phyloP scores from a whole-genome alignment of 2,329 filamentous ascomycete species.

The Botrytis hyacinthi region DNA sequence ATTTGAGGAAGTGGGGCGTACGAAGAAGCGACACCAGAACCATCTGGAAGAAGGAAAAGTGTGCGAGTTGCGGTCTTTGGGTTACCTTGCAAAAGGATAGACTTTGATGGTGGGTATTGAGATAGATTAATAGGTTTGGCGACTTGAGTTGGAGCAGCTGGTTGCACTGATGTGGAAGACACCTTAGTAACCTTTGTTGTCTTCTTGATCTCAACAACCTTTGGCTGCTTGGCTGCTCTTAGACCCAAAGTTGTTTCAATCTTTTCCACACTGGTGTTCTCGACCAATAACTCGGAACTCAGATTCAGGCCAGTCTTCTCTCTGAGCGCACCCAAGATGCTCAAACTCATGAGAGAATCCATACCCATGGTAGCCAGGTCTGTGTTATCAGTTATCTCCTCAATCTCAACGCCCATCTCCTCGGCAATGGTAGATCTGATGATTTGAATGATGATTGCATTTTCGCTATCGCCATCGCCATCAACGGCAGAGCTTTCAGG shows the following conservation, averaged over 20 bases:
- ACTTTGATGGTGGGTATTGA: slow-evolving; percentile 29
- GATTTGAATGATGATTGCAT: slow-evolving; percentile 18
- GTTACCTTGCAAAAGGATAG: slow-evolving; percentile 47
- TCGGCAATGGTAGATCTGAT: slow-evolving; percentile 27
- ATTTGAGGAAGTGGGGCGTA: slow-evolving; percentile 39
- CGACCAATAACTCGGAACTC: slow-evolving; percentile 42
- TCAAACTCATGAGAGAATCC: slow-evolving; percentile 22
- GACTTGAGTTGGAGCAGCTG: slow-evolving; percentile 8
- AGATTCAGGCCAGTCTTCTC: slow-evolving; percentile 30
- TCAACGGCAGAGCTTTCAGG: not conserved
- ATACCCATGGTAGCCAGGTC: slow-evolving; percentile 22
- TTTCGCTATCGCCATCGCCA: not conserved
- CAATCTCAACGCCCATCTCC: slow-evolving; percentile 20
- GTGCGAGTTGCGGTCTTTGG: slow-evolving; percentile 45
- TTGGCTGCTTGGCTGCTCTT: slow-evolving; percentile 19
- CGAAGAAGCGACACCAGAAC: slow-evolving; percentile 43
- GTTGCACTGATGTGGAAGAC: not conserved
- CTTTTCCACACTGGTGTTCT: slow-evolving; percentile 30
- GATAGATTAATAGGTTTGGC: slow-evolving; percentile 10
- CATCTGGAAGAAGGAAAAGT: slow-evolving; percentile 49
- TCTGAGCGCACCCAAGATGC: slow-evolving; percentile 17
- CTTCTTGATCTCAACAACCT: slow-evolving; percentile 10
- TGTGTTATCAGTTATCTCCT: slow-evolving; percentile 21
- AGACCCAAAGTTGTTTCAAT: slow-evolving; percentile 29
- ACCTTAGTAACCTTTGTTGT: not conserved